These are phyloP conservation scores for Suhomyces bribrorum DNA, from an alignment of 1,139 yeast species.

Conservation along the genomic window DNA sequence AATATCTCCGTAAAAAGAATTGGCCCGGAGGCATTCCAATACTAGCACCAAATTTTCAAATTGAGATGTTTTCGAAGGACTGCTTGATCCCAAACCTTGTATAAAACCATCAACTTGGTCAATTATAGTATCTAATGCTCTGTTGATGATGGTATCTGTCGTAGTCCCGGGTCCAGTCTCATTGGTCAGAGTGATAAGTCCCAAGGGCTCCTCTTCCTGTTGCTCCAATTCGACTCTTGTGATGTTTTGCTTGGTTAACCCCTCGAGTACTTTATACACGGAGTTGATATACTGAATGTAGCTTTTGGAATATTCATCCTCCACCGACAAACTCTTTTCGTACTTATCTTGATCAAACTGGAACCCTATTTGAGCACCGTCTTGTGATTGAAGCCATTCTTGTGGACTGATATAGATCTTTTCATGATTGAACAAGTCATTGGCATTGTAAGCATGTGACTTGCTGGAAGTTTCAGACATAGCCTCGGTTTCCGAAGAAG, in stretches of 20 bases:
- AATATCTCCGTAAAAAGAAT: conserved; percentile 46
- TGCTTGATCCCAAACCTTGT: conserved; percentile 15
- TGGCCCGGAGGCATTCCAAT: conserved; percentile 57
- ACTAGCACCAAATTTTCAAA: conserved; percentile 48
- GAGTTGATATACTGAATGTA: conserved; percentile 34
- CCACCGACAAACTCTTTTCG: conserved; percentile 23
- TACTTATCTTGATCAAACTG: conserved; percentile 32
- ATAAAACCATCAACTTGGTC: conserved; percentile 27
- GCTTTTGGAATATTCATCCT: conserved; percentile 20
- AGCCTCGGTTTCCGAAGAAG: conserved; percentile 35
- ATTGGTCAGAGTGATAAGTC: conserved; percentile 30
- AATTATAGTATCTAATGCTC: conserved; percentile 19
- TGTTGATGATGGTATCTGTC: conserved; percentile 23
- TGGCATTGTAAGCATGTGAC: background rate
- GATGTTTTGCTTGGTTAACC: conserved; percentile 24
- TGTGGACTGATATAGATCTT: conserved; percentile 29
- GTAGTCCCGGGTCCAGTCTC: conserved; percentile 4
- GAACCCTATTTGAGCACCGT: conserved; percentile 26
- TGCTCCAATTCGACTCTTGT: conserved; percentile 22
- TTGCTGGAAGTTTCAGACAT: conserved; percentile 24
- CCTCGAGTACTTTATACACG: conserved; percentile 37
- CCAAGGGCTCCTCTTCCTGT: conserved; percentile 33
- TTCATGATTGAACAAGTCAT: conserved; percentile 14
- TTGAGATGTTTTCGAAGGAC: conserved; percentile 18
- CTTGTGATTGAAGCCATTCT: conserved; percentile 39